Conservation (phyloP, 345 rosid genomes). For the Triadica sebifera region DNA sequence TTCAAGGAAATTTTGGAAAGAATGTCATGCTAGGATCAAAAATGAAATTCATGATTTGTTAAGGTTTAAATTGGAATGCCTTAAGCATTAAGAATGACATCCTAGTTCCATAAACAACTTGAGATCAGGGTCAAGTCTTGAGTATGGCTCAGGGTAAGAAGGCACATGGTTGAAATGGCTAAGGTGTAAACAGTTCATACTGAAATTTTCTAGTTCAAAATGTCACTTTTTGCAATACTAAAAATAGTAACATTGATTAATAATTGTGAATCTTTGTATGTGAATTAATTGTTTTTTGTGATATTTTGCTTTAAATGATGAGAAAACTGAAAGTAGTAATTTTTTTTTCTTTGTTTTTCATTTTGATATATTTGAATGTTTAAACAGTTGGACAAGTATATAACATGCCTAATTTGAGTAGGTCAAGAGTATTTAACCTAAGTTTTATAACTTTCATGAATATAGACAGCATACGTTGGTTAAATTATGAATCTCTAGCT, state of each 20-base stretch:
- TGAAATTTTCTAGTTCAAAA: conserved; percentile 19
- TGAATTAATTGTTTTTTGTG: neutral
- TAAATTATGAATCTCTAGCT: neutral
- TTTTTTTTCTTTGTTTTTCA: neutral
- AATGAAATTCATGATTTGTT: too few relatives aligned
- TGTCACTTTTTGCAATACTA: conserved; percentile 14
- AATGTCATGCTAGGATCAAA: too few relatives aligned
- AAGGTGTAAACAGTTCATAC: conserved; percentile 55
- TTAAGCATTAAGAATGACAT: too few relatives aligned
- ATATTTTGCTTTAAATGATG: conserved; percentile 2
- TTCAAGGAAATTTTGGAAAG: too few relatives aligned
- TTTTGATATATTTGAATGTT: neutral
- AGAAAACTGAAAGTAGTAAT: neutral
- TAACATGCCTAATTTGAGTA: neutral
- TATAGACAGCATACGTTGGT: neutral
- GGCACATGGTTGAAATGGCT: conserved; percentile 98
- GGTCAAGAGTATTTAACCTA: neutral
- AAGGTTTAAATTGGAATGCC: too few relatives aligned
- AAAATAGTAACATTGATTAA: neutral
- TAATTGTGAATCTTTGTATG: neutral
- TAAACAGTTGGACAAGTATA: neutral
- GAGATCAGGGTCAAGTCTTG: too few relatives aligned
- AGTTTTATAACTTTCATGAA: neutral
- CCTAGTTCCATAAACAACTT: too few relatives aligned
- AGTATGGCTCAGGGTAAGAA: too few relatives aligned